phyloP scores from a whole-genome alignment of 306 rosid species.

The Cicer cuneatum region DNA sequence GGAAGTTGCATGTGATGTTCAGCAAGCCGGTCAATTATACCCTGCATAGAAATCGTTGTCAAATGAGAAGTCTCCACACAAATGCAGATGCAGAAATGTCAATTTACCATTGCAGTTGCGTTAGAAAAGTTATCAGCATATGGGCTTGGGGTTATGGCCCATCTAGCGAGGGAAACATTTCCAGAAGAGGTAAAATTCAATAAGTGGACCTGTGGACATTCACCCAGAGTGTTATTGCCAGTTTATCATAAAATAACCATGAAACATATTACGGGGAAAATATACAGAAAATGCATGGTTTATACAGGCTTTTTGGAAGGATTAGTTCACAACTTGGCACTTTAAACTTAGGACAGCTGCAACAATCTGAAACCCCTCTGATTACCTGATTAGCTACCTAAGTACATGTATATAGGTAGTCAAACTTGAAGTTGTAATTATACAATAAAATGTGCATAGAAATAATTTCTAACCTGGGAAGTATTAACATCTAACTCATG shows the following conservation, averaged over 20 bases:
- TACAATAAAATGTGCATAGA: slow-evolving; percentile 11
- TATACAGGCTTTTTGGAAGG: slow-evolving; percentile 6
- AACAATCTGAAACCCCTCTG: slow-evolving; percentile 35
- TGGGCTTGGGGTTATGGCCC: slow-evolving; percentile 68
- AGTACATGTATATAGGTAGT: slow-evolving; percentile 8
- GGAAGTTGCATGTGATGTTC: slow-evolving; percentile 76
- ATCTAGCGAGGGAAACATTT: slow-evolving; percentile 62
- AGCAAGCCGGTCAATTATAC: slow-evolving; percentile 63
- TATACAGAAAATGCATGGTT: slow-evolving; percentile 20
- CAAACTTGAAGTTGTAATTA: slow-evolving; percentile 10
- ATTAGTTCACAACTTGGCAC: slow-evolving; percentile 32
- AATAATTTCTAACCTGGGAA: slow-evolving; percentile 78
- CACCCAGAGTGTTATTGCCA: slow-evolving; percentile 39
- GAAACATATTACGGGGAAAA: slow-evolving; percentile 6
- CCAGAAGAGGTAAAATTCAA: slow-evolving; percentile 61
- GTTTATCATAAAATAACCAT: slow-evolving; percentile 33
- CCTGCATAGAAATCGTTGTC: slow-evolving; percentile 55
- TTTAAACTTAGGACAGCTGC: slow-evolving; percentile 26
- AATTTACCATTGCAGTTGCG: slow-evolving; percentile 69
- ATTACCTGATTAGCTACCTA: slow-evolving; percentile 20
- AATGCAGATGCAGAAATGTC: slow-evolving; percentile 40
- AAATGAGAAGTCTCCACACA: slow-evolving; percentile 44
- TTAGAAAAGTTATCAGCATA: slow-evolving; percentile 63
- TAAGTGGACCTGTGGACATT: slow-evolving; percentile 65
- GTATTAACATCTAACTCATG: slow-evolving; percentile 64